Evolutionary conservation across 2,329 filamentous ascomycete species (phyloP).

Genomic region (Hortaea werneckii): DNA sequence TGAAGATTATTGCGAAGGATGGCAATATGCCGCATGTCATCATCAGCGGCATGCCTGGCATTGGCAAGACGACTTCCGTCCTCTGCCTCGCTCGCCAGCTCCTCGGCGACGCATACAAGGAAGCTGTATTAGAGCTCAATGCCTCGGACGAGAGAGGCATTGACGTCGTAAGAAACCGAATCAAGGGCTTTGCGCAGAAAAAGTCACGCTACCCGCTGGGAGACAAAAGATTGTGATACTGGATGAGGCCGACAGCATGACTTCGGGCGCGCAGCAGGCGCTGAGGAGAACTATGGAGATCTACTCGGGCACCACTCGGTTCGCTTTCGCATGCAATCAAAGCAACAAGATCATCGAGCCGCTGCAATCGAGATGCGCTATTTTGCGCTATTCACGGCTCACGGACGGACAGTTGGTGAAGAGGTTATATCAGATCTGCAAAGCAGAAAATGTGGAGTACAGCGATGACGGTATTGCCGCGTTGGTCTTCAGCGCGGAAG

Average conservation of each 20-base stretch:
- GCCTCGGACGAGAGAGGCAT: constrained; percentile 95
- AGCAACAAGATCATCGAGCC: constrained; percentile 99
- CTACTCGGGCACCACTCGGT: constrained; percentile 89
- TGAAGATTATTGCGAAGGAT: constrained; percentile 97
- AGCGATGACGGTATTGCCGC: constrained; percentile 90
- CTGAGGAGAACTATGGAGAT: constrained; percentile 97
- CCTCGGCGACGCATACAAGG: constrained; percentile 88
- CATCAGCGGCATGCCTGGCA: constrained; percentile 98
- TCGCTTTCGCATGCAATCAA: constrained; percentile 97
- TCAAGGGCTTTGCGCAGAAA: constrained; percentile 99
- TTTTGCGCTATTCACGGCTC: constrained; percentile 83
- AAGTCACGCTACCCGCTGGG: constrained; percentile 83
- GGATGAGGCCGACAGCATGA: constrained; percentile 97
- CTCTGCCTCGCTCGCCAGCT: constrained; percentile 86
- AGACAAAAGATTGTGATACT: constrained; percentile 95
- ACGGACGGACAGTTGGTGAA: constrained; percentile 90
- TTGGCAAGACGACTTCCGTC: constrained; percentile 95
- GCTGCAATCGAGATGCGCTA: constrained; percentile 92
- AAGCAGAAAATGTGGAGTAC: constrained; percentile 81
- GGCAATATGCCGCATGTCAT: constrained; percentile 99
- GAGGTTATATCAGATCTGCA: constrained; percentile 81
- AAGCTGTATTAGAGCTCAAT: constrained; percentile 92
- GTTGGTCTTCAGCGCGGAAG: constrained; percentile 93
- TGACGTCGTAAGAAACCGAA: constrained; percentile 91
- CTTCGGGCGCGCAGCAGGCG: constrained; percentile 88